phyloP scores from a whole-genome alignment of 2,329 filamentous ascomycete genomes.

The Ascochyta clinopodiicola region DNA sequence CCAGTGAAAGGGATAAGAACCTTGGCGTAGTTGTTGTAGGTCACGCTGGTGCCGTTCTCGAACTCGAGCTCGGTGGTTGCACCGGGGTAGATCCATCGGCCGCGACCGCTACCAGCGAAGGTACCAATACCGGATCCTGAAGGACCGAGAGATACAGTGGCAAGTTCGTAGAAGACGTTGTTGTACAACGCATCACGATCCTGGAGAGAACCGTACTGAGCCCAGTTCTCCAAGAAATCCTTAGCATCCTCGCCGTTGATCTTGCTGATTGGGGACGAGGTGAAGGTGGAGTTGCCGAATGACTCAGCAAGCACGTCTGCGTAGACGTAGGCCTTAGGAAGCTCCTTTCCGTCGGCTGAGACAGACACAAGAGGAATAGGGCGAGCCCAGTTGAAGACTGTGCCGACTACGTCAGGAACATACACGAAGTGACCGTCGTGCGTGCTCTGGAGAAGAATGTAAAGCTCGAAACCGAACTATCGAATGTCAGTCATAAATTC shows the following conservation, averaged over 20 bases:
- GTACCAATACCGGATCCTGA: slow-evolving; percentile 52
- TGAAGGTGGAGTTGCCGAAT: slow-evolving; percentile 50
- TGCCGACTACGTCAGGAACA: slow-evolving; percentile 60
- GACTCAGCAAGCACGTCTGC: slow-evolving; percentile 54
- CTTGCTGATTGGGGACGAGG: slow-evolving; percentile 57
- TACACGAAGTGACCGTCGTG: slow-evolving; percentile 72
- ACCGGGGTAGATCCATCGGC: slow-evolving; percentile 52
- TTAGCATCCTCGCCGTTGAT: slow-evolving; percentile 65
- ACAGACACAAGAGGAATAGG: slow-evolving; percentile 64
- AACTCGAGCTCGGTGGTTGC: slow-evolving; percentile 53
- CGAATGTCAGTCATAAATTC: slow-evolving; percentile 9
- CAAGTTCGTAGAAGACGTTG: slow-evolving; percentile 56
- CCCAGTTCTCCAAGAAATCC: slow-evolving; percentile 57
- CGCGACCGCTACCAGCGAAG: slow-evolving; percentile 54
- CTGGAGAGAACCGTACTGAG: slow-evolving; percentile 58
- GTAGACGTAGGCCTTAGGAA: slow-evolving; percentile 65
- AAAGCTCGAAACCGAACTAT: slow-evolving; percentile 44
- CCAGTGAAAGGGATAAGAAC: slow-evolving; percentile 51
- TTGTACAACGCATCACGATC: slow-evolving; percentile 66
- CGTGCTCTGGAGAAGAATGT: slow-evolving; percentile 56
- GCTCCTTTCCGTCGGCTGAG: slow-evolving; percentile 57
- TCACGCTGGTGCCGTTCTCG: slow-evolving; percentile 52
- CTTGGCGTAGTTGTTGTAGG: slow-evolving; percentile 53
- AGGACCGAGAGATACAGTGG: slow-evolving; percentile 51
- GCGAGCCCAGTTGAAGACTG: slow-evolving; percentile 59